Evolutionary conservation across 306 rosid species (phyloP).

Genomic region (Hippophae rhamnoides): DNA sequence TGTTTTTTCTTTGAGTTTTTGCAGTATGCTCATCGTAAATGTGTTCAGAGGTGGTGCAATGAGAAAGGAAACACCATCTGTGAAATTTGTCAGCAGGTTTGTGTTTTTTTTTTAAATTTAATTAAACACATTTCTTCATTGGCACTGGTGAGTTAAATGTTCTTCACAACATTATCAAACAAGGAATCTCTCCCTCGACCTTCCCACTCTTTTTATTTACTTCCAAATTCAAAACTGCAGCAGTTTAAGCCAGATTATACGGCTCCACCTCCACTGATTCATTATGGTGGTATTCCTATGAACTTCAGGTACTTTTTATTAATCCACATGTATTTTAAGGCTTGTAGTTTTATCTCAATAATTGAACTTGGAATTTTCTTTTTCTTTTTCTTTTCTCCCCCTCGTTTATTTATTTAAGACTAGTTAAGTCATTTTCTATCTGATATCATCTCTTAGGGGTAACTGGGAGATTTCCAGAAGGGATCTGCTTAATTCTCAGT

Average conservation of each 20-base stretch:
- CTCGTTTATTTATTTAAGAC: background rate
- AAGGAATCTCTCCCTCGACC: background rate
- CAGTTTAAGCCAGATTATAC: constrained; percentile 51
- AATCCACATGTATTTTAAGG: background rate
- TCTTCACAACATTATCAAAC: background rate
- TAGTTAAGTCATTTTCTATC: constrained; percentile 12
- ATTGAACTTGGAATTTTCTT: background rate
- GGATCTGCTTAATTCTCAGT: constrained; percentile 41
- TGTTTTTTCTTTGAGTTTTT: constrained; percentile 5
- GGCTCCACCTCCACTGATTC: constrained; percentile 46
- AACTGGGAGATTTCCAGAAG: constrained; percentile 63
- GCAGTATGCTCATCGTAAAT: constrained; percentile 74
- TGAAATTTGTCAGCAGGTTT: constrained; percentile 85
- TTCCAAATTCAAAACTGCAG: constrained; percentile 29
- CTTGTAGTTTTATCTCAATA: background rate
- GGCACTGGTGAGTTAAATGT: background rate
- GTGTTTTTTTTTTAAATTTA: background rate
- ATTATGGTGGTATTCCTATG: constrained; percentile 42
- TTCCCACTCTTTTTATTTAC: background rate
- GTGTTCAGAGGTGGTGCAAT: constrained; percentile 93
- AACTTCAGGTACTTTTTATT: constrained; percentile 40
- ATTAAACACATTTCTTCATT: background rate
- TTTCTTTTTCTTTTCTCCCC: no score
- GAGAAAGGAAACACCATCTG: constrained; percentile 79
- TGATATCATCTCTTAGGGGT: constrained; percentile 25